Evolutionary conservation across 2,329 filamentous ascomycete genomes (phyloP), one percentile per base, ranked within the genome.

Genomic region (Diaporthe aspalathi): DNA sequence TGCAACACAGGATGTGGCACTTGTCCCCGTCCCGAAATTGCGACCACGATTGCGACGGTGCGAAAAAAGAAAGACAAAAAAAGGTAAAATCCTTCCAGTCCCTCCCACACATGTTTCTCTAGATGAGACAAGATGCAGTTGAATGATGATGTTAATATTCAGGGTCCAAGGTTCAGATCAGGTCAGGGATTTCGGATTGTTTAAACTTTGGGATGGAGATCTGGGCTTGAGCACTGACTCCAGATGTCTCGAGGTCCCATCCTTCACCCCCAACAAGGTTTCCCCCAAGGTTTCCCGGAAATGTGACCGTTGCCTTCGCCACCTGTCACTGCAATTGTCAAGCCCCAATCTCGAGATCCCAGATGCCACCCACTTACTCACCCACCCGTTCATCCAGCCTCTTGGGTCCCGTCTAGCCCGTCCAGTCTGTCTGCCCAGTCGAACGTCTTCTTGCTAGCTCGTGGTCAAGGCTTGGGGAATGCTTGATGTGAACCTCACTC

Each of bases 181-280:
- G 32, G 5, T 32, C 5, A 5, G 32, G 20, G 40, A 12, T n/a
- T n/a, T n/a, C n/a, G n/a, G n/a, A n/a, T n/a, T n/a, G n/a, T 47
- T 63, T 65, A 65, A 38, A 65, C 60, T 65, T 65, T 50, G 45
- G 45, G 45, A 65, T 38, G 60, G 27, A n/a, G n/a, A 63, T 49
- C 60, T 24, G 43, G 49, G 60, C 43, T 49, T 35, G 27, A 49
- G 43, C 57, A 63, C n/a, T 49, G 29, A 65, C 60, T 65, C 7
- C 24, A 52, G 49, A 22, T 52, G n/a, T n/a, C 12, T 24, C 53
- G 24, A 57, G 32, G 53, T 40, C 40, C n/a, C n/a, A n/a, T n/a
- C n/a, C n/a, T n/a, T n/a, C n/a, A n/a, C n/a, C n/a, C n/a, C n/a
- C n/a, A n/a, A n/a, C n/a, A n/a, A n/a, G n/a, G n/a, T n/a, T 20